These are phyloP conservation scores for Dryas integrifolia DNA, from an alignment of 331 rosid species.

Conservation along the genomic window DNA sequence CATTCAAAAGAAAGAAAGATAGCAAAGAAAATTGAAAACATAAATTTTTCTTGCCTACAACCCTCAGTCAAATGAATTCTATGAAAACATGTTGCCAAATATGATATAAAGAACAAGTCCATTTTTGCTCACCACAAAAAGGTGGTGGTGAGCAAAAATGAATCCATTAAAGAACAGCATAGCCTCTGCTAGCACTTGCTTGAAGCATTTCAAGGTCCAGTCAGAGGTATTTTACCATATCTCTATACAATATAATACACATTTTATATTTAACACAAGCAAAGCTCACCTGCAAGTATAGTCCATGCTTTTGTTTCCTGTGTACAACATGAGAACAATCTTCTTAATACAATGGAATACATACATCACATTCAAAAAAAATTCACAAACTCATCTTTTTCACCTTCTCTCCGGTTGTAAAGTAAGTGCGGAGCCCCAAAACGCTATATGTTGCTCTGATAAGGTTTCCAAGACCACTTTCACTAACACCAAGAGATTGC, in stretches of 20 bases:
- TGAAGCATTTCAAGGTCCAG: constrained; percentile 1
- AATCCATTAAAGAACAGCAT: neutral
- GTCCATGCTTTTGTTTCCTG: constrained; percentile 99
- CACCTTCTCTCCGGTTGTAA: constrained; percentile 98
- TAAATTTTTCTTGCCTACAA: constrained; percentile 17
- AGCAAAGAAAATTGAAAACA: neutral
- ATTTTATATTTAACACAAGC: constrained; percentile 18
- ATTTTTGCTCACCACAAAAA: too few relatives aligned
- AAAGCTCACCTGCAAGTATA: constrained; percentile 76
- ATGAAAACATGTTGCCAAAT: neutral
- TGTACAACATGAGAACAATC: constrained; percentile 27
- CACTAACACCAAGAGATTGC: constrained; percentile 85
- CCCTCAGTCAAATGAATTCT: constrained; percentile 11
- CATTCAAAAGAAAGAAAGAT: constrained; percentile 14
- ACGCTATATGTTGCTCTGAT: constrained; percentile 79
- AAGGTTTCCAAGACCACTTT: constrained; percentile 92
- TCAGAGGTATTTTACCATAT: neutral
- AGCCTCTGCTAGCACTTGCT: too few relatives aligned
- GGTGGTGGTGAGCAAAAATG: too few relatives aligned
- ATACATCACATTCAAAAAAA: constrained; percentile 11
- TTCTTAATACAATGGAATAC: constrained; percentile 16
- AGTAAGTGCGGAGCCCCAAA: constrained; percentile 84
- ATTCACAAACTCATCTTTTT: constrained; percentile 19
- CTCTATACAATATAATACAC: neutral
- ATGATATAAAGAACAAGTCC: neutral